Evolutionary conservation across 345 rosid species (phyloP).

Genomic region (Dipteronia dyeriana): DNA sequence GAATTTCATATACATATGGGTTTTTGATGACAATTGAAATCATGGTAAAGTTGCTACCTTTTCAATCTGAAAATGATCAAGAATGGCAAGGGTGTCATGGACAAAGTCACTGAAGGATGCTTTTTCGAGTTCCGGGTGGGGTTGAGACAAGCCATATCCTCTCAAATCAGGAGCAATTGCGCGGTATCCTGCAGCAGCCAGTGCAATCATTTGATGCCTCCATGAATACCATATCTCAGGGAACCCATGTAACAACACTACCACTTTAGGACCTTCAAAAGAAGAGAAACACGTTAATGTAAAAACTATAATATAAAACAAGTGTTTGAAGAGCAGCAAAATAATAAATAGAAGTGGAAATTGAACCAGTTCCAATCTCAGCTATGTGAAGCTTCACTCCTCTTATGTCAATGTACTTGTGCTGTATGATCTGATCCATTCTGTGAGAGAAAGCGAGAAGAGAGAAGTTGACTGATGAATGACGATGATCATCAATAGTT

Average conservation of each 20-base stretch:
- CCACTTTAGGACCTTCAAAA: conserved; percentile 27
- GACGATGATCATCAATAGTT: not conserved
- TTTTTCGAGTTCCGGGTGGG: conserved; percentile 24
- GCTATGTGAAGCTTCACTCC: conserved; percentile 36
- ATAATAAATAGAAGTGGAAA: not conserved
- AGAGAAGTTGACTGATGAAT: conserved; percentile 2
- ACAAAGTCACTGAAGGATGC: conserved; percentile 36
- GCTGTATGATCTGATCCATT: conserved; percentile 27
- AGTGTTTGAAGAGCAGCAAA: not conserved
- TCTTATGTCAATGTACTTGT: conserved; percentile 22
- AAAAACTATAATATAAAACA: not conserved
- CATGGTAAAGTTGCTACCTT: conserved; percentile 13
- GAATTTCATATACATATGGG: not conserved
- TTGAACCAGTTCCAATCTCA: conserved; percentile 31
- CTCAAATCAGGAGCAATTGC: conserved; percentile 44
- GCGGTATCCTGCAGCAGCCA: conserved; percentile 37
- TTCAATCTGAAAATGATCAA: conserved; percentile 28
- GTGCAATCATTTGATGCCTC: conserved; percentile 46
- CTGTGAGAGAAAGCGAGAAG: not conserved
- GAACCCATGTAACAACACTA: conserved; percentile 45
- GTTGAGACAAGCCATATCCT: conserved; percentile 40
- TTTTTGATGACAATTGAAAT: not conserved
- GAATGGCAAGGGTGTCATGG: conserved; percentile 34
- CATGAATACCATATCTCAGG: conserved; percentile 50
- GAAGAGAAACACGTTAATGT: conserved; percentile 1